A percentile compares a stretch with the other conserved stretches of the same genome.
These are phyloP conservation scores for Sophora flavescens DNA, from an alignment of 306 rosid genomes.

Conservation along the genomic window DNA sequence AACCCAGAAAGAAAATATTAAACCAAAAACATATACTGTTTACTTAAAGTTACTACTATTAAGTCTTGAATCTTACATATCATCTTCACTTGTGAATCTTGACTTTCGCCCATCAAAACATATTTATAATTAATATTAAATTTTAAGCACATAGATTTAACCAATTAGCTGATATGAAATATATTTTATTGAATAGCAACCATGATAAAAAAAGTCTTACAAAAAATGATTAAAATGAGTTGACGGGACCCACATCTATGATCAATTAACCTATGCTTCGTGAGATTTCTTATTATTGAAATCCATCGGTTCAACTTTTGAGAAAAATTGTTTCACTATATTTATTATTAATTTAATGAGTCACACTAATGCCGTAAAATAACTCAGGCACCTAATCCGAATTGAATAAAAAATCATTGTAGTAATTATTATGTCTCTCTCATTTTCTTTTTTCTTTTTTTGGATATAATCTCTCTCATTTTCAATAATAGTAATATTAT, in stretches of 20 bases:
- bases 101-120: conserved; percentile 11
- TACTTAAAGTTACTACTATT: not conserved
- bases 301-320: not conserved
- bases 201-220: not conserved
- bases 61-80: not conserved
- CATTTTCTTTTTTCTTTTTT: no score
- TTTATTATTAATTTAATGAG: not conserved
- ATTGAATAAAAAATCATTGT: not conserved
- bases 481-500: not conserved
- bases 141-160: not conserved
- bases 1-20: conserved; percentile 7
- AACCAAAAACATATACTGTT: not conserved
- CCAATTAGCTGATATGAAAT: conserved; percentile 15
- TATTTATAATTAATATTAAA: not conserved
- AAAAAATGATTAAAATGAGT: not conserved
- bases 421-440: not conserved
- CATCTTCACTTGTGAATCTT: conserved; percentile 1
- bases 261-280: not conserved
- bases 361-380: not conserved
- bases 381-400: not conserved
- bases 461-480: conserved; percentile 3
- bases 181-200: not conserved
- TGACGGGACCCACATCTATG: not conserved
- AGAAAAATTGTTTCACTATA: not conserved
- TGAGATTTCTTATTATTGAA: not conserved